phyloP scores from a whole-genome alignment of 768 basidiomycete genomes.

The Boletellus ananiceps region DNA sequence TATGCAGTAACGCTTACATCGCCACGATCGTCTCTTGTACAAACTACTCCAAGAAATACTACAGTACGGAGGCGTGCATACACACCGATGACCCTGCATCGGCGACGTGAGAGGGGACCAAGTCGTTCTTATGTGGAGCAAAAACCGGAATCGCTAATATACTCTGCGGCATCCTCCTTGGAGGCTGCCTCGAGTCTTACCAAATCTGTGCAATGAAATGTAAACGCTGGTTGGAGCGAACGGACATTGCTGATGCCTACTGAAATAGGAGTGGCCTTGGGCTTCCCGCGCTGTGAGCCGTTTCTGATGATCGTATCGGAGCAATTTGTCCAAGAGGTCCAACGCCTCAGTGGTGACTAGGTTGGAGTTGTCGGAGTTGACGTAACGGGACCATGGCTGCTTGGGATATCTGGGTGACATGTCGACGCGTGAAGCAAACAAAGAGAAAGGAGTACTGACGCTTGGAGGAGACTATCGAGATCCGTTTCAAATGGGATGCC shows the following conservation, averaged over 20 bases:
- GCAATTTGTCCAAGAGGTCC: conserved; percentile 61
- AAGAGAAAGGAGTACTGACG: conserved; percentile 28
- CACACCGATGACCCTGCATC: conserved; percentile 1
- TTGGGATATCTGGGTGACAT: conserved; percentile 44
- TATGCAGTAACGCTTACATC: conserved; percentile 12
- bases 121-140: conserved; percentile 34
- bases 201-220: conserved; percentile 35
- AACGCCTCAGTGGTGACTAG: conserved; percentile 59
- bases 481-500: conserved; percentile 64
- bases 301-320: conserved; percentile 67
- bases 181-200: conserved; percentile 44
- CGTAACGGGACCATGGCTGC: conserved; percentile 62
- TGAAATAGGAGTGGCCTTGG: conserved; percentile 64
- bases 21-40: conserved; percentile 11
- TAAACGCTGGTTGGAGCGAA: conserved; percentile 14
- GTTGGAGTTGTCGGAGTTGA: conserved; percentile 53
- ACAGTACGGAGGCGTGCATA: conserved; percentile 3
- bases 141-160: conserved; percentile 47
- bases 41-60: conserved; percentile 10
- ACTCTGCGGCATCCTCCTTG: conserved; percentile 38
- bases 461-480: conserved; percentile 50
- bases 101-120: neutral
- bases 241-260: conserved; percentile 32
- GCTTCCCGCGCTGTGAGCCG: conserved; percentile 64
- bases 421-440: neutral